Evolutionary conservation across 2,329 filamentous ascomycete genomes (phyloP), one percentile per base, ranked within the genome.

Genomic region (Metarhizium album): DNA sequence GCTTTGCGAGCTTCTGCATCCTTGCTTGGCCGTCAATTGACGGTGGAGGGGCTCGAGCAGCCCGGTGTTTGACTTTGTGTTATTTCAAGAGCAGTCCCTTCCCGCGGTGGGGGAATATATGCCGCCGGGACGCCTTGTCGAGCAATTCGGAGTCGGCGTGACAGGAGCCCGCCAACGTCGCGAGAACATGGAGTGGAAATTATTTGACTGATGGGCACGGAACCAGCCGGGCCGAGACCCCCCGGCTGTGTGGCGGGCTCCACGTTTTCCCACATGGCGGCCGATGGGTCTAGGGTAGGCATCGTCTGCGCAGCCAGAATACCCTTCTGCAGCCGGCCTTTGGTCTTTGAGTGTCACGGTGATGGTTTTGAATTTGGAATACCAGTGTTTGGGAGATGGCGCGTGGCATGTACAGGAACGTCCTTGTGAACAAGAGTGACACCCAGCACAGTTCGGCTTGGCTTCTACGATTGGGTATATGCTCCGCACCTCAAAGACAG

Each of bases 1-100:
- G 80, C 60, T 79, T 79, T 55, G 83, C 72, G 55, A 88, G 74
- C 68, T 84, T 86, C 70, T 88, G 81, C 86, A 88, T 89, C 40
- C 55, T 56, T 48, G 16, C 31, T 37, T 23, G 9, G 43, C 18
- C n/a, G 45, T 45, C 52, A 46, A 16, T 37, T 18, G 43, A 33
- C 18, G 27, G 29, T 24, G 20, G 16, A 4, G 38, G 22, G 24
- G 3, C 22, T 43, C 38, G 13, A 23, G 24, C 9, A 45, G 2
- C 27, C 6, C 29, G 23, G 9, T 14, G 11, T 29, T 16, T 13
- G 22, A 6, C 33, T 38, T n/a, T 22, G n/a, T 3, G 13, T 7
- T 14, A 20, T n/a, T 38, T n/a, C n/a, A 9, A 8, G 16, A 14
- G 33, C 8, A 1, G 22, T 20, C 29, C 29, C 16, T 5, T 45